Percentiles rank a stretch among this genome's conserved stretches.
Evolutionary conservation across 208 protist genomes (phyloP).

Genomic region (Phytomonas francai): DNA sequence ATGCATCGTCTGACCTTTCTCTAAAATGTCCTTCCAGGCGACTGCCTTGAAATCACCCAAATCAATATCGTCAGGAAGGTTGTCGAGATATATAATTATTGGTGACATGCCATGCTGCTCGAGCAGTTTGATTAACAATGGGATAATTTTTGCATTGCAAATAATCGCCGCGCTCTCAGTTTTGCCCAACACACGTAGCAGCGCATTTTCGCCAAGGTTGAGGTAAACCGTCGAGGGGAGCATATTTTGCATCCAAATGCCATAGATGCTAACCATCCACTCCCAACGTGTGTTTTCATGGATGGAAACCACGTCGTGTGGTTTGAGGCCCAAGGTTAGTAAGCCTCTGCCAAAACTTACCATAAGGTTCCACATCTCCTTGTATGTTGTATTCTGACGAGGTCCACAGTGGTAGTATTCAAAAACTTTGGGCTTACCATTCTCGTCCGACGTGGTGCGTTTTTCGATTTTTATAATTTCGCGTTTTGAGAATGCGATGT

Average conservation of each 20-base stretch:
- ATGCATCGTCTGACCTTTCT: conserved; percentile 18
- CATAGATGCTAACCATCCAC: conserved; percentile 62
- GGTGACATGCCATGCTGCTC: conserved; percentile 18
- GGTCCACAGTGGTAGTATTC: conserved; percentile 41
- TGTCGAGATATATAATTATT: conserved; percentile 40
- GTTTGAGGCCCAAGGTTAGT: conserved; percentile 20
- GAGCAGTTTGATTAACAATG: conserved; percentile 34
- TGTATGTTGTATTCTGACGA: conserved; percentile 27
- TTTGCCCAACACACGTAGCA: conserved; percentile 48
- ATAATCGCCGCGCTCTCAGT: conserved; percentile 42
- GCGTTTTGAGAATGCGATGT: conserved; percentile 51
- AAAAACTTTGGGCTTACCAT: conserved; percentile 24
- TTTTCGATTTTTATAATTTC: conserved; percentile 39
- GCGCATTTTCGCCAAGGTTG: conserved; percentile 61
- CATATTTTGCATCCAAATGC: conserved; percentile 64
- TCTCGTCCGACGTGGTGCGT: conserved; percentile 17
- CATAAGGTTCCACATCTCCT: conserved; percentile 44
- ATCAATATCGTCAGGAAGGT: conserved; percentile 19
- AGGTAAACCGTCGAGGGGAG: conserved; percentile 66
- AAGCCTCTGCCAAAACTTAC: conserved; percentile 42
- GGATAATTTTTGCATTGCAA: conserved; percentile 43
- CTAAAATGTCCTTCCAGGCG: conserved; percentile 40
- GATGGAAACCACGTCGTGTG: conserved; percentile 30
- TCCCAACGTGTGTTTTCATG: conserved; percentile 77
- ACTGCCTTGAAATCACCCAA: conserved; percentile 22